phyloP scores from a whole-genome alignment of 805 yeast genomes.

The Hemisphaericaspora nanyangensis region DNA sequence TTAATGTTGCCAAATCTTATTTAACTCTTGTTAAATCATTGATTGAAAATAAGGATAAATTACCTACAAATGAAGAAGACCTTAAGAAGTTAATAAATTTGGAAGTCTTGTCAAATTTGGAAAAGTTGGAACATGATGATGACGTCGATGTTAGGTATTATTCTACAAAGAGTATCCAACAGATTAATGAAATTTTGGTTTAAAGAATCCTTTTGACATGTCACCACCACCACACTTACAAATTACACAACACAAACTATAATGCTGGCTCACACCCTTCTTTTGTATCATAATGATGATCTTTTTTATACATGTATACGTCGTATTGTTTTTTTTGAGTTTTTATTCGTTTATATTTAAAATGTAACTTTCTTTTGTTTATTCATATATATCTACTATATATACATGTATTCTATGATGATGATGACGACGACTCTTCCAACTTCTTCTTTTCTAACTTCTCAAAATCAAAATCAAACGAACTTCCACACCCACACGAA shows the following conservation, averaged over 20 bases:
- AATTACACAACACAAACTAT: too few relatives aligned
- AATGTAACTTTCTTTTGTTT: too few relatives aligned
- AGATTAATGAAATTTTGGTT: constrained; percentile 14
- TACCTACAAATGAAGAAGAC: constrained; percentile 14
- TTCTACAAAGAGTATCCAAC: constrained; percentile 56
- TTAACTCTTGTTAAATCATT: constrained; percentile 57
- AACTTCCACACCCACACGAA: constrained; percentile 45
- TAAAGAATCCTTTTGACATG: too few relatives aligned
- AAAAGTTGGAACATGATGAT: constrained; percentile 60
- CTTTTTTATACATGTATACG: too few relatives aligned
- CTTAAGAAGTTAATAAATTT: constrained; percentile 26
- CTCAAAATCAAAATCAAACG: constrained; percentile 47
- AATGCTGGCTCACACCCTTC: too few relatives aligned
- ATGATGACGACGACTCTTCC: too few relatives aligned
- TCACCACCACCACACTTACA: background rate
- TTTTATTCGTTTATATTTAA: too few relatives aligned
- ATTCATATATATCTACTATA: too few relatives aligned
- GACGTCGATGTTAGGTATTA: constrained; percentile 90
- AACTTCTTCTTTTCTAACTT: constrained; percentile 25
- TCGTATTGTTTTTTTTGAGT: too few relatives aligned
- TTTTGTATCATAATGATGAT: too few relatives aligned
- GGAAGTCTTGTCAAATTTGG: constrained; percentile 62
- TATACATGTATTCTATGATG: too few relatives aligned
- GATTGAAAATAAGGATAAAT: constrained; percentile 13
- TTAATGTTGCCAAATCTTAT: constrained; percentile 88